These are phyloP conservation scores for Backusella psychrophila DNA, from an alignment of 192 early-diverging fungal species.

Conservation along the genomic window DNA sequence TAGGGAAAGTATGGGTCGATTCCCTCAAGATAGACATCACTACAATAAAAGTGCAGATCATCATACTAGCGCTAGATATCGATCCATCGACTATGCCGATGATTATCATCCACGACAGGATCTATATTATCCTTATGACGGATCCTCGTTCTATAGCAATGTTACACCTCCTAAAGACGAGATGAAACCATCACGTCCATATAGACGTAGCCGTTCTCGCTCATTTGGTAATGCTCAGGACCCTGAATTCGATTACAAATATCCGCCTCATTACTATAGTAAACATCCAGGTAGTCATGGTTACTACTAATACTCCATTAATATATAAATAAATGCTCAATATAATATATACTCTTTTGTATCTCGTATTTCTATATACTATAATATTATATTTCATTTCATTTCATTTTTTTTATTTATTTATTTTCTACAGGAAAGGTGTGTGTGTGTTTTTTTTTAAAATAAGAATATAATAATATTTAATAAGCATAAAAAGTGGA, in stretches of 20 bases:
- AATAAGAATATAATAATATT: background rate
- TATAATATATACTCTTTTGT: background rate
- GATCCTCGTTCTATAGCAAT: background rate
- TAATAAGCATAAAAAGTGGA: background rate
- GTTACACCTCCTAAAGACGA: background rate
- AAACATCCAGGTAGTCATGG: background rate
- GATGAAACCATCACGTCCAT: background rate
- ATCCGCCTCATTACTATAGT: background rate
- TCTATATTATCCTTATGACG: background rate
- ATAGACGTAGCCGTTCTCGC: background rate
- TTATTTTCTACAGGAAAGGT: background rate
- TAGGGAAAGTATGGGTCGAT: background rate
- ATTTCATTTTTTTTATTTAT: background rate
- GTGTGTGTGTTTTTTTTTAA: background rate
- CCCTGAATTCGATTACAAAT: background rate
- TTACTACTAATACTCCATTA: background rate
- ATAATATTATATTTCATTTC: background rate
- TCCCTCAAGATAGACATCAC: background rate
- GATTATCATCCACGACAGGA: background rate
- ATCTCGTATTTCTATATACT: background rate
- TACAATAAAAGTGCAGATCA: background rate
- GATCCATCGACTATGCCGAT: background rate
- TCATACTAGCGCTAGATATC: background rate
- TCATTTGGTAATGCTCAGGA: background rate
- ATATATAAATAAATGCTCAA: no score